Evolutionary conservation across 805 yeast genomes (phyloP).

Genomic region (Lipomyces yamadae): DNA sequence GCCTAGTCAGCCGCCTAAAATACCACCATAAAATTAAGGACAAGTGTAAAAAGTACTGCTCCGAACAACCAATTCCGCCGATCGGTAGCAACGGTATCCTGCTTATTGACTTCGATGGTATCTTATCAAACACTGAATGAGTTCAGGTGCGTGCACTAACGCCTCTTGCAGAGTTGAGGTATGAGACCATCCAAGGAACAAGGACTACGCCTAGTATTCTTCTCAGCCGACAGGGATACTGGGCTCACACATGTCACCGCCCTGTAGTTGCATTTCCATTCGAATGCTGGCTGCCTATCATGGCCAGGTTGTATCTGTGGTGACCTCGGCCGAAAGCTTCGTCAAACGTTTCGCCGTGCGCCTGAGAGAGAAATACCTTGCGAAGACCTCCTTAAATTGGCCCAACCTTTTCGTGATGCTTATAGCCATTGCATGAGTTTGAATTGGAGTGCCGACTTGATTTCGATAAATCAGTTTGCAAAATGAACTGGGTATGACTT

Average conservation of each 20-base stretch:
- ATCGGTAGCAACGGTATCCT: neutral
- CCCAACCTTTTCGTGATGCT: neutral
- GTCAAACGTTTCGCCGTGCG: neutral
- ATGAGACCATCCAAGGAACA: neutral
- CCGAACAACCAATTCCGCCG: neutral
- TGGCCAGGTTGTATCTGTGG: neutral
- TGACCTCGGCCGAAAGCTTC: neutral
- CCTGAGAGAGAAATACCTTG: neutral
- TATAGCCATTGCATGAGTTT: neutral
- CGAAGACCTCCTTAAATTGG: neutral
- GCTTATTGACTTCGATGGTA: neutral
- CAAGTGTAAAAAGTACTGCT: neutral
- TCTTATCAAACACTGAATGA: neutral
- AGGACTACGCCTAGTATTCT: neutral
- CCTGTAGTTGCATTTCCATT: neutral
- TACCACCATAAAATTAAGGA: neutral
- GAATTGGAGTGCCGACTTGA: neutral
- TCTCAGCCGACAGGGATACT: neutral
- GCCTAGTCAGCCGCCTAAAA: neutral
- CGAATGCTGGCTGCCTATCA: neutral
- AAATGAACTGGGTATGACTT: neutral
- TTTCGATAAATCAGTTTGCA: neutral
- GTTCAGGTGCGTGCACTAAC: neutral
- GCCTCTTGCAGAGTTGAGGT: neutral
- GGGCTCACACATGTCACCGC: neutral